Conservation (phyloP, 495 filamentous ascomycete genomes). For the Copromyces sp. region DNA sequence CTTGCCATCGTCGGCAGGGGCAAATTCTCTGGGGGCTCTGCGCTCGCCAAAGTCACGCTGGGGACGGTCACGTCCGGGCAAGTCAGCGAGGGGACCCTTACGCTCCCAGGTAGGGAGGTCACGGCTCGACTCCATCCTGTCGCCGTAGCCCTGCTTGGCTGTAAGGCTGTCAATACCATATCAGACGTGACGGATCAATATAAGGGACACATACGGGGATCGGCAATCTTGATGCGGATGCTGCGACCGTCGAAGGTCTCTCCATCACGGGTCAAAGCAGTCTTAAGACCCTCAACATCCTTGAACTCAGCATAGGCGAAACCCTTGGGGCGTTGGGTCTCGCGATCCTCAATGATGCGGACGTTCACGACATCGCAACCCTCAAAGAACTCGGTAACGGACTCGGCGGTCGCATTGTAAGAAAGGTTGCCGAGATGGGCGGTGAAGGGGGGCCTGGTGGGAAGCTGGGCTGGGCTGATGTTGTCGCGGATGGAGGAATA, state of each 20-base stretch:
- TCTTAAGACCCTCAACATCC: slow-evolving; percentile 79
- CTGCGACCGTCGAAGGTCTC: slow-evolving; percentile 72
- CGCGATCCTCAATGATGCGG: slow-evolving; percentile 89
- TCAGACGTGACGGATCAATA: neutral
- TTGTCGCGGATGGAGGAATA: slow-evolving; percentile 61
- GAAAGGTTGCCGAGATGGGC: slow-evolving; percentile 94
- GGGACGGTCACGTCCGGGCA: slow-evolving; percentile 40
- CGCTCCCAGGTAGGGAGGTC: slow-evolving; percentile 71
- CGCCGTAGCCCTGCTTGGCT: slow-evolving; percentile 62
- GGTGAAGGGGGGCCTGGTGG: slow-evolving; percentile 84
- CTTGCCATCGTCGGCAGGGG: slow-evolving; percentile 60
- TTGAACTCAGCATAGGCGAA: slow-evolving; percentile 96
- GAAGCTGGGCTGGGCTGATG: slow-evolving; percentile 55
- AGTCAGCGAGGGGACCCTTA: slow-evolving; percentile 75
- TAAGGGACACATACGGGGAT: slow-evolving; percentile 29
- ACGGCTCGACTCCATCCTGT: slow-evolving; percentile 38
- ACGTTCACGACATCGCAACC: slow-evolving; percentile 80
- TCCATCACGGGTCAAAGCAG: slow-evolving; percentile 74
- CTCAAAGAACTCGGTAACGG: slow-evolving; percentile 75
- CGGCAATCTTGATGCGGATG: slow-evolving; percentile 63
- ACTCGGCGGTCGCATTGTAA: slow-evolving; percentile 74
- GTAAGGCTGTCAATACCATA: slow-evolving; percentile 19
- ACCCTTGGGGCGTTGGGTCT: slow-evolving; percentile 86
- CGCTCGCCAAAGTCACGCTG: slow-evolving; percentile 41
- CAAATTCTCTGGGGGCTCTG: slow-evolving; percentile 23